phyloP scores from a whole-genome alignment of 116 monocot species.

The Papilionanthe hybrid region DNA sequence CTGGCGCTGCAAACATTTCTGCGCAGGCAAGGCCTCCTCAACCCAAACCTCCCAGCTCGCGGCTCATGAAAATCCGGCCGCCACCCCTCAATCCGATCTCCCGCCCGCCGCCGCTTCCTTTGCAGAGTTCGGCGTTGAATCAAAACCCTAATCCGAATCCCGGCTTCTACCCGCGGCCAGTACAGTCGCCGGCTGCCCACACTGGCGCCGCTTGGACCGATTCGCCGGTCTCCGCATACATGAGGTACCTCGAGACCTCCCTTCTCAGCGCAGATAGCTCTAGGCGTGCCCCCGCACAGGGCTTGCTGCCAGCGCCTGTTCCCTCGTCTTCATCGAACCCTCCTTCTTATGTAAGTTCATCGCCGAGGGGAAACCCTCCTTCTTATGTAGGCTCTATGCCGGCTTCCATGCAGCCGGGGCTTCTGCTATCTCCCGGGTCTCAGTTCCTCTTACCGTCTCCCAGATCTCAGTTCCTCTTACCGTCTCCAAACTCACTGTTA shows the following conservation, averaged over 20 bases:
- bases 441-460: background rate
- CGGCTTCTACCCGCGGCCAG: slow-evolving; percentile 13
- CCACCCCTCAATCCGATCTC: slow-evolving; percentile 64
- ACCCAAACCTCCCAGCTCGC: slow-evolving; percentile 41
- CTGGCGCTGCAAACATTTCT: slow-evolving; percentile 9
- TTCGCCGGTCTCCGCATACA: slow-evolving; percentile 64
- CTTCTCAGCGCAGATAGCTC: slow-evolving; percentile 35
- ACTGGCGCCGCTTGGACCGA: slow-evolving; percentile 16
- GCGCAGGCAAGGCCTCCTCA: slow-evolving; percentile 22
- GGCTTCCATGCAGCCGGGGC: slow-evolving; percentile 3
- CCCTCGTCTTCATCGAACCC: slow-evolving; percentile 23
- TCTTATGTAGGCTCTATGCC: background rate
- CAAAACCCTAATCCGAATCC: slow-evolving; percentile 23
- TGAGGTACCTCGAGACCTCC: slow-evolving; percentile 69
- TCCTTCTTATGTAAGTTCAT: slow-evolving; percentile 16
- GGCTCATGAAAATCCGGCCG: slow-evolving; percentile 61
- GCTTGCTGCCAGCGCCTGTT: slow-evolving; percentile 10
- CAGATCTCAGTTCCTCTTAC: slow-evolving; percentile 1
- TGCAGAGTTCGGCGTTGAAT: slow-evolving; percentile 3
- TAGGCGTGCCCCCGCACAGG: slow-evolving; percentile 2
- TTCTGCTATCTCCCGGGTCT: background rate
- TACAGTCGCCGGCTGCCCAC: slow-evolving; percentile 7
- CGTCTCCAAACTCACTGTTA: slow-evolving; percentile 15
- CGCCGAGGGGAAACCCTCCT: slow-evolving; percentile 20
- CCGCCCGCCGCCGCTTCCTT: slow-evolving; percentile 37